These are phyloP conservation scores for Eutrema japonicum DNA, from an alignment of 345 rosid species.

Conservation along the genomic window DNA sequence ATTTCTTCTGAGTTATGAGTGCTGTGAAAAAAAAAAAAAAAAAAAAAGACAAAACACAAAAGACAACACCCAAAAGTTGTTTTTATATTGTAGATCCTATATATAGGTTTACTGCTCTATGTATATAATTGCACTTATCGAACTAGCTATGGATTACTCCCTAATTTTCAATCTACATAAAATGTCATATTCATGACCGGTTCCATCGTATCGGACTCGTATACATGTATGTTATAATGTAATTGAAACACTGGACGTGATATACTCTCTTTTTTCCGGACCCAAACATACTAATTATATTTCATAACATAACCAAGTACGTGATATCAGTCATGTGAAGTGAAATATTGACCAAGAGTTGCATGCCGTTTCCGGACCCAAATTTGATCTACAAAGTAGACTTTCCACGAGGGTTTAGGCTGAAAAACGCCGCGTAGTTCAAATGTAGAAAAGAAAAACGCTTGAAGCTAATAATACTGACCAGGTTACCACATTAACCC, in stretches of 20 bases:
- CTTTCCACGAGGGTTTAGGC: slow-evolving; percentile 5
- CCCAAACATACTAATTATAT: not conserved
- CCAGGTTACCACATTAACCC: not conserved
- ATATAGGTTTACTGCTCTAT: slow-evolving; percentile 20
- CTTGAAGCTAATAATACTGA: not conserved
- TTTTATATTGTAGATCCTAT: not conserved
- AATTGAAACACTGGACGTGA: not conserved
- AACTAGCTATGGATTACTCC: slow-evolving; percentile 26
- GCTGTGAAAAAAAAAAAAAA: not conserved
- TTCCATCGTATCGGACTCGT: slow-evolving; percentile 17
- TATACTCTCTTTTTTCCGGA: too few relatives aligned
- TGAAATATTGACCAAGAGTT: not conserved
- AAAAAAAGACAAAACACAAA: slow-evolving; percentile 36
- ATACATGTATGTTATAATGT: not conserved
- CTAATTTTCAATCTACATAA: slow-evolving; percentile 9
- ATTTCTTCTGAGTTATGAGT: slow-evolving; percentile 22
- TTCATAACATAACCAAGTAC: not conserved
- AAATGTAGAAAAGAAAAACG: slow-evolving; percentile 11
- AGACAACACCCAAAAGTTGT: slow-evolving; percentile 14
- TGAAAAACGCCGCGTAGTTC: not conserved
- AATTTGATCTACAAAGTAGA: slow-evolving; percentile 2
- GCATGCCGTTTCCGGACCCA: not conserved
- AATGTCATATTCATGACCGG: slow-evolving; percentile 7
- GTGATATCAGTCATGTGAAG: not conserved
- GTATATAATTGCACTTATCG: slow-evolving; percentile 29